These are phyloP conservation scores for Kuraishia molischiana DNA, from an alignment of 805 yeast species.

Conservation along the genomic window DNA sequence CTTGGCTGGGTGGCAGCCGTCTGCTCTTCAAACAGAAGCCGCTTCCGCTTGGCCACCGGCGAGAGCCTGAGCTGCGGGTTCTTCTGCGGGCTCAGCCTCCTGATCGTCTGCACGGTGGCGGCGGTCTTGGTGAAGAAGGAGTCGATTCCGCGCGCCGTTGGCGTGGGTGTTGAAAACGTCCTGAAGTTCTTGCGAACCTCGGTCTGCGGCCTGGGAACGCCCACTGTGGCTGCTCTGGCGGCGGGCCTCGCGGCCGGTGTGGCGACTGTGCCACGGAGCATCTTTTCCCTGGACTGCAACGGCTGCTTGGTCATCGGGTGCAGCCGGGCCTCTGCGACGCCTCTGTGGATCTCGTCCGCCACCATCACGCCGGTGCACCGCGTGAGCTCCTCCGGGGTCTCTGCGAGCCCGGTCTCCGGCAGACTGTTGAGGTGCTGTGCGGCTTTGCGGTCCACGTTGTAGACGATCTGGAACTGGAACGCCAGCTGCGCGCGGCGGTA, in stretches of 20 bases:
- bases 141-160: constrained; percentile 4
- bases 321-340: constrained; percentile 54
- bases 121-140: constrained; percentile 3
- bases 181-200: background rate
- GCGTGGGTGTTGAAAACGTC: background rate
- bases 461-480: constrained; percentile 80
- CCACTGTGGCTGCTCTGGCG: too few species aligned
- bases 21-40: constrained; percentile 9
- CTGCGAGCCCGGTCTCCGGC: constrained; percentile 25
- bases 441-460: constrained; percentile 42
- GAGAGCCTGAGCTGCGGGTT: constrained; percentile 9
- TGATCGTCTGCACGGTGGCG: background rate
- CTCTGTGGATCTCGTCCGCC: constrained; percentile 36
- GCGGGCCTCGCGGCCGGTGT: background rate
- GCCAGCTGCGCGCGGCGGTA: constrained; percentile 64
- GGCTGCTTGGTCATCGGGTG: constrained; percentile 51
- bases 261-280: constrained; percentile 8
- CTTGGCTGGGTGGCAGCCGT: constrained; percentile 3
- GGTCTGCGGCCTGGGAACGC: too few species aligned
- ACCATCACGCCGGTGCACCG: constrained; percentile 36
- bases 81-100: constrained; percentile 1
- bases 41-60: constrained; percentile 16
- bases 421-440: constrained; percentile 53
- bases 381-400: constrained; percentile 11
- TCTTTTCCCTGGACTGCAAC: constrained; percentile 37